Evolutionary conservation across 202 grass and related monocot genomes (phyloP).

Genomic region (Schoenoplectus triqueter): DNA sequence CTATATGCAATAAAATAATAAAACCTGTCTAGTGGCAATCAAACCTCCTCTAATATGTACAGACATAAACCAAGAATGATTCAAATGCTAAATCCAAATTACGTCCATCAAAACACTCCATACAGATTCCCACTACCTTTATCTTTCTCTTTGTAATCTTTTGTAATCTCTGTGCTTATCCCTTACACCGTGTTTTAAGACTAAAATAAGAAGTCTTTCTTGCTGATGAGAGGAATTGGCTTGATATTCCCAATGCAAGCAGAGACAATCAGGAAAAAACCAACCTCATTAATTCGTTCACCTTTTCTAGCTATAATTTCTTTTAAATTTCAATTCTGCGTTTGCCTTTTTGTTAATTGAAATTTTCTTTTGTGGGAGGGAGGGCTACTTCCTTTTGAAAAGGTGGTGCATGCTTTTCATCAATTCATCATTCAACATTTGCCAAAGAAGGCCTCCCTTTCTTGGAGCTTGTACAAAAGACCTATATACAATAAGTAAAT

Average conservation of each 20-base stretch:
- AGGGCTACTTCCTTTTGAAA: slow-evolving; percentile 28
- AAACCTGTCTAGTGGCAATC: slow-evolving; percentile 16
- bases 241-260: slow-evolving; percentile 28
- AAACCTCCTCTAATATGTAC: neutral
- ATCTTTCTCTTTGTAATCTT: slow-evolving; percentile 38
- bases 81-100: slow-evolving; percentile 44
- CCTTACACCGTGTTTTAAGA: slow-evolving; percentile 41
- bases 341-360: slow-evolving; percentile 28
- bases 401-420: slow-evolving; percentile 30
- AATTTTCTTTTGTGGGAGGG: slow-evolving; percentile 27
- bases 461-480: neutral
- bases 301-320: slow-evolving; percentile 36
- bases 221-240: slow-evolving; percentile 41
- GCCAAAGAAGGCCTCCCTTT: neutral
- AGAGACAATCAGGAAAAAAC: slow-evolving; percentile 27
- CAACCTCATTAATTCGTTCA: slow-evolving; percentile 30
- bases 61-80: slow-evolving; percentile 24
- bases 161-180: slow-evolving; percentile 42
- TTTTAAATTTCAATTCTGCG: slow-evolving; percentile 11
- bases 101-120: slow-evolving; percentile 35
- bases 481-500: neutral
- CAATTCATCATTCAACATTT: slow-evolving; percentile 13
- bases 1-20: slow-evolving; percentile 20
- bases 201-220: slow-evolving; percentile 31
- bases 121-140: slow-evolving; percentile 35